A percentile compares a stretch with the other conserved stretches of the same genome.
These are phyloP conservation scores for Persicaria maculosa DNA, from an alignment of 148 eudicot genomes.

Conservation along the genomic window DNA sequence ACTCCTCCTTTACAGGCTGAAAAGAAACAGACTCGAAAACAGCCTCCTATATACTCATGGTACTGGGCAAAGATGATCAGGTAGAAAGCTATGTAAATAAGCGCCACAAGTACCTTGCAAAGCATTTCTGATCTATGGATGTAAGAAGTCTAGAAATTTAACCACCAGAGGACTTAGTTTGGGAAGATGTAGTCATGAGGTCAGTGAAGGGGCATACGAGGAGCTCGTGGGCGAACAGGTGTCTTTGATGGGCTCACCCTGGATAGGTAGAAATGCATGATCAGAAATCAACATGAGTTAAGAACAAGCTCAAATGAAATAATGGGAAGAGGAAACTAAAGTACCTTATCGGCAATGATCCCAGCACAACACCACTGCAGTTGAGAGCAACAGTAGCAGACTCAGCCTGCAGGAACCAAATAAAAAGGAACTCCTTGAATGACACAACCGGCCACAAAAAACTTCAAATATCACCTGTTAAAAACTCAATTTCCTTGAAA, in stretches of 20 bases:
- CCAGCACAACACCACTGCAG: constrained; percentile 55
- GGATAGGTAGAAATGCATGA: constrained; percentile 2
- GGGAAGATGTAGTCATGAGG: constrained; percentile 5
- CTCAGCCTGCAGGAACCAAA: constrained; percentile 46
- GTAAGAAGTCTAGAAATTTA: background rate
- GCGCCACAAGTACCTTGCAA: constrained; percentile 46
- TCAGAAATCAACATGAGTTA: background rate
- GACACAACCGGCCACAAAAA: background rate
- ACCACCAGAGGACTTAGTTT: background rate
- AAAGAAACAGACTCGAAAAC: constrained; percentile 4
- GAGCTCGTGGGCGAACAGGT: constrained; percentile 68
- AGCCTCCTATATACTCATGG: constrained; percentile 23
- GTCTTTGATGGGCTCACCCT: constrained; percentile 99
- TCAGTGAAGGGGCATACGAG: constrained; percentile 44
- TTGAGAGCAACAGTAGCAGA: constrained; percentile 69
- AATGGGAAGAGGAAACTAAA: background rate
- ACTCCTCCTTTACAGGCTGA: background rate
- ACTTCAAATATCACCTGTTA: too few relatives aligned
- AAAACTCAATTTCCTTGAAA: too few relatives aligned
- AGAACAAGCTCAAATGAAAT: background rate
- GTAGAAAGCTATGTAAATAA: constrained; percentile 20
- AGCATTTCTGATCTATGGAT: constrained; percentile 13
- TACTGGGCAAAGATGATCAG: constrained; percentile 38
- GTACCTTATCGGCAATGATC: constrained; percentile 62
- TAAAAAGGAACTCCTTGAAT: background rate